Base-by-base conservation (phyloP, 305 asterid genomes). In the Fraxinus angustifolia region DNA sequence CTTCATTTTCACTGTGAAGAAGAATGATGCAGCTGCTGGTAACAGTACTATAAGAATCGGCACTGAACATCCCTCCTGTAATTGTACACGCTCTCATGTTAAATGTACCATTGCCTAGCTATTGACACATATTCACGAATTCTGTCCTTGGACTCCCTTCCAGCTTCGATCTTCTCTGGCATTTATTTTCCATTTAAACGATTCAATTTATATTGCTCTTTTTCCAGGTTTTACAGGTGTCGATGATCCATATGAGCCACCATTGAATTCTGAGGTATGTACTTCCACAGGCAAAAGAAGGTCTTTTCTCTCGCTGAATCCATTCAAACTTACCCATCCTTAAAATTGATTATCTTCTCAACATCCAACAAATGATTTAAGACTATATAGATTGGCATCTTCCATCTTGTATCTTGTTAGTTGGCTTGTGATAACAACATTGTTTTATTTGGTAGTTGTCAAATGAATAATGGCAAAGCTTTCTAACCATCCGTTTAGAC, bases 201-300 rank as follows among this genome's bases (percentile, higher is more conserved):
- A 62, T 21, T 62, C 28, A 4, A 26, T 68, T 62, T 56, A 65
- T 5, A 71, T 65, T 48, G 26, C 76, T 75, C 80, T 31, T 78
- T 84, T 71, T 82, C 11, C 89, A 94, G 98, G 96, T 83, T 94
- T 94, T 87, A 94, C 98, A 3, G 98, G 97, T 79, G 87, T 94
- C 79, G 97, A 94, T 80, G 98, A 94, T 87, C 98, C 97, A 72
- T 94, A 94, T 75, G 98, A 94, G 85, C 89, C 92, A 40, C 98
- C 98, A 19, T 58, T 90, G 79, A 91, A 89, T 84, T 86, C 92
- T 35, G 98, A 94, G 97, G 98, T 92, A 89, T 23, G 73, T 68
- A 67, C 82, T 75, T 36, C 75, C 72, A 21, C 71, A 48, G 58
- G 58, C 17, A 48, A 48, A 33, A 58, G 38, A 19, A 38, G 50